Conservation (phyloP, 176 grass and related monocot genomes). For the Metroxylon sagu region DNA sequence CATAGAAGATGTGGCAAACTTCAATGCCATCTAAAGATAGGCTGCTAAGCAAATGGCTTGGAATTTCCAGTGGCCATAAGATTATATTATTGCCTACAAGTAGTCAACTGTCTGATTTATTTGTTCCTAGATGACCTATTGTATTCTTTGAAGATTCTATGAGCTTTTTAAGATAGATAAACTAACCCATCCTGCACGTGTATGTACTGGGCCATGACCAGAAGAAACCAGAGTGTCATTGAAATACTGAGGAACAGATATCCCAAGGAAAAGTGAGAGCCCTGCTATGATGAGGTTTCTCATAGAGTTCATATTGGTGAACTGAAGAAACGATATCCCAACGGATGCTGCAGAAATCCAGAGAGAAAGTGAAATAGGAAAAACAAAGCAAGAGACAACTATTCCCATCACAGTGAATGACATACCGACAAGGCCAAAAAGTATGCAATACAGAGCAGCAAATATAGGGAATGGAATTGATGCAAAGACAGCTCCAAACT, state of each 20-base stretch:
- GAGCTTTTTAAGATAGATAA: neutral
- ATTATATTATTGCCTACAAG: too few relatives aligned
- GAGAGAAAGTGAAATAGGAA: neutral
- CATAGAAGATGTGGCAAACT: too few relatives aligned
- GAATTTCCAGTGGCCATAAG: too few relatives aligned
- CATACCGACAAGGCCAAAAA: slow-evolving; percentile 44
- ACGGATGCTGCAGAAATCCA: slow-evolving; percentile 38
- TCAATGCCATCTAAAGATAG: too few relatives aligned
- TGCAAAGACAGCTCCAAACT: slow-evolving; percentile 50
- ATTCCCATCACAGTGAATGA: neutral
- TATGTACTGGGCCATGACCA: slow-evolving; percentile 38
- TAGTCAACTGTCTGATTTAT: neutral
- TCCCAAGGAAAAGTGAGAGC: slow-evolving; percentile 48
- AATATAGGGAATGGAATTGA: slow-evolving; percentile 52
- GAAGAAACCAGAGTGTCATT: slow-evolving; percentile 37
- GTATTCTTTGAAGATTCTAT: neutral
- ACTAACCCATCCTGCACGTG: slow-evolving; percentile 43
- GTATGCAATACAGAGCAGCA: slow-evolving; percentile 46
- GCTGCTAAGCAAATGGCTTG: too few relatives aligned
- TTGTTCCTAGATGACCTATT: neutral
- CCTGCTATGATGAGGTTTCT: slow-evolving; percentile 46
- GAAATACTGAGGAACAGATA: slow-evolving; percentile 49
- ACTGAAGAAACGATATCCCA: slow-evolving; percentile 51
- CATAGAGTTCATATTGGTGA: slow-evolving; percentile 54
- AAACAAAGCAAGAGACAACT: neutral